These are phyloP conservation scores for Toxicodendron radicans DNA, from an alignment of 345 rosid genomes.

Conservation along the genomic window DNA sequence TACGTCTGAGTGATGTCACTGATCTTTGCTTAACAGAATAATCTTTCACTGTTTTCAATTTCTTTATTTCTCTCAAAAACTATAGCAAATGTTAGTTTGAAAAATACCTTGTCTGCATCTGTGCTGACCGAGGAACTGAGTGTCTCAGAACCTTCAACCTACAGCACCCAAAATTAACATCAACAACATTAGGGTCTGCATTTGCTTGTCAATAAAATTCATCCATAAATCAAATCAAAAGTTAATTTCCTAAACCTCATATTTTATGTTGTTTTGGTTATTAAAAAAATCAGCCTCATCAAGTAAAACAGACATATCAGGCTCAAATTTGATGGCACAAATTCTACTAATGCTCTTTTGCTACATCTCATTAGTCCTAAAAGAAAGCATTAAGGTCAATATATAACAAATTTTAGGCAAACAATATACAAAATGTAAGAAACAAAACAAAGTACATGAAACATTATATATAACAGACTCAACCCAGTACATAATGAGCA, in stretches of 20 bases:
- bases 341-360: conserved; percentile 2
- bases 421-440: not conserved
- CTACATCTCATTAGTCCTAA: not conserved
- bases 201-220: not conserved
- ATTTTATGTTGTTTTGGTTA: no score
- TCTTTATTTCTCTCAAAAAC: not conserved
- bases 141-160: conserved; percentile 38
- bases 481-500: no score
- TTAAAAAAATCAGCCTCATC: not conserved
- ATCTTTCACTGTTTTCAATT: not conserved
- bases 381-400: not conserved
- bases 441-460: not conserved
- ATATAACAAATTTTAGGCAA: not conserved
- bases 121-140: conserved; percentile 45
- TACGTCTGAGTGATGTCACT: not conserved
- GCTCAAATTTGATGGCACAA: not conserved
- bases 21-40: not conserved
- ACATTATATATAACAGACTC: no score
- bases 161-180: conserved; percentile 20
- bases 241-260: not conserved
- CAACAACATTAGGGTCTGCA: not conserved
- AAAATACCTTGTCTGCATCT: conserved; percentile 55
- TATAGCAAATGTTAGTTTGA: not conserved
- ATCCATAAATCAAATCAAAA: not conserved
- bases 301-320: not conserved